phyloP scores from a whole-genome alignment of 306 rosid species.

The Arachis hypogaea region DNA sequence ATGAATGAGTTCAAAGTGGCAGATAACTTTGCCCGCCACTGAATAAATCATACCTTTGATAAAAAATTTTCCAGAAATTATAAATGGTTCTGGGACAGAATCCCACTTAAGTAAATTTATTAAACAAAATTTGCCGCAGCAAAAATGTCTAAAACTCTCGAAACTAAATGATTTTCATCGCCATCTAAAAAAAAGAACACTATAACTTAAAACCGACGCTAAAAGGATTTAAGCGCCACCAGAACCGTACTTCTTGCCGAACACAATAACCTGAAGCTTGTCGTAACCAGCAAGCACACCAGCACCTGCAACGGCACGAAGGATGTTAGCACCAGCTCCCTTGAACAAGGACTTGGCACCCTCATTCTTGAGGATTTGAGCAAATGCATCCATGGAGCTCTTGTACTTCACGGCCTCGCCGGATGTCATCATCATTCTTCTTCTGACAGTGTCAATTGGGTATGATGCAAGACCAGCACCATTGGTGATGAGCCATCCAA shows the following conservation, averaged over 20 bases:
- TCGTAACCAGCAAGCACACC: slow-evolving; percentile 97
- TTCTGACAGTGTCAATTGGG: slow-evolving; percentile 90
- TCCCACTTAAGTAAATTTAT: slow-evolving; percentile 75
- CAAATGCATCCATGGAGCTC: slow-evolving; percentile 75
- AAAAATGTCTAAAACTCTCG: slow-evolving; percentile 48
- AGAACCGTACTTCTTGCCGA: slow-evolving; percentile 90
- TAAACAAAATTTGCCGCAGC: slow-evolving; percentile 69
- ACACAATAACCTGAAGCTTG: slow-evolving; percentile 73
- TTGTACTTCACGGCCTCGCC: slow-evolving; percentile 96
- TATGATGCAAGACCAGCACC: slow-evolving; percentile 93
- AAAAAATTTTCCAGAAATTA: slow-evolving; percentile 40
- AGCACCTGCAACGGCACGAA: slow-evolving; percentile 92
- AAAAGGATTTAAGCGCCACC: slow-evolving; percentile 61
- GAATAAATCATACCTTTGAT: slow-evolving; percentile 48
- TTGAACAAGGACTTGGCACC: slow-evolving; percentile 87
- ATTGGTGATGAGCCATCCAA: slow-evolving; percentile 90
- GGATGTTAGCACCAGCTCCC: slow-evolving; percentile 97
- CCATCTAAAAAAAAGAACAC: slow-evolving; percentile 55
- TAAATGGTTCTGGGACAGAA: slow-evolving; percentile 54
- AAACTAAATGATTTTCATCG: slow-evolving; percentile 75
- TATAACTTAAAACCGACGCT: slow-evolving; percentile 20
- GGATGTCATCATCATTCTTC: slow-evolving; percentile 99
- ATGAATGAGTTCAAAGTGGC: slow-evolving; percentile 43
- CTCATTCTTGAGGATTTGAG: slow-evolving; percentile 82
- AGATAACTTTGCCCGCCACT: slow-evolving; percentile 49